Percentiles rank a stretch among this genome's conserved stretches.
phyloP scores from a whole-genome alignment of 768 basidiomycete genomes.

The Phlegmacium glaucopus region DNA sequence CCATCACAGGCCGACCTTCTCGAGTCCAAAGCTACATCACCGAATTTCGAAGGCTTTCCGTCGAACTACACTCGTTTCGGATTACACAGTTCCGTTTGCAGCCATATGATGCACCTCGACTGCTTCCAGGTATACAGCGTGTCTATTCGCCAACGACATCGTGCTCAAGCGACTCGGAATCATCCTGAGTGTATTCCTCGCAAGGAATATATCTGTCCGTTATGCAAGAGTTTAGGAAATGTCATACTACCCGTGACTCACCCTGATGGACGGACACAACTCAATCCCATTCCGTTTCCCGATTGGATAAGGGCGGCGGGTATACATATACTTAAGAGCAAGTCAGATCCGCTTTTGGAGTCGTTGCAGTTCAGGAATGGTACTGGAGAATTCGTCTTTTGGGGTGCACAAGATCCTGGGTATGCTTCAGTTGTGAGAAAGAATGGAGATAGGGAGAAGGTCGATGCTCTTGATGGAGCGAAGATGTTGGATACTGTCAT shows the following conservation, averaged over 20 bases:
- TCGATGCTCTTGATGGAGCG: slow-evolving; percentile 54
- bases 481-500: slow-evolving; percentile 90
- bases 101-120: slow-evolving; percentile 94
- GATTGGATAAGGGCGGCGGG: slow-evolving; percentile 91
- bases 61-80: slow-evolving; percentile 76
- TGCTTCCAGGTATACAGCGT: slow-evolving; percentile 90
- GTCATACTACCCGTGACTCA: slow-evolving; percentile 81
- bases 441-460: slow-evolving; percentile 45
- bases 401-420: slow-evolving; percentile 78
- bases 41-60: slow-evolving; percentile 75
- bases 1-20: slow-evolving; percentile 47
- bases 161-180: slow-evolving; percentile 84
- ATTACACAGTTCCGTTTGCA: slow-evolving; percentile 83
- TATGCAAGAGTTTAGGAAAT: slow-evolving; percentile 97
- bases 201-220: slow-evolving; percentile 92
- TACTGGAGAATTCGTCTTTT: slow-evolving; percentile 87
- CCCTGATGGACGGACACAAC: slow-evolving; percentile 38
- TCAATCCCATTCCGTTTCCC: slow-evolving; percentile 64
- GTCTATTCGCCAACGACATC: slow-evolving; percentile 85
- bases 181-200: slow-evolving; percentile 94
- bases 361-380: slow-evolving; percentile 73
- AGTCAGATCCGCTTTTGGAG: slow-evolving; percentile 70
- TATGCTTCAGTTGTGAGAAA: slow-evolving; percentile 56
- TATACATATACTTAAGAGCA: slow-evolving; percentile 83
- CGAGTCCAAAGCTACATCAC: slow-evolving; percentile 39